A percentile compares a stretch with the other conserved stretches of the same genome.
Conservation (phyloP, 805 yeast genomes). For the Nakazawaea ambrosiae region DNA sequence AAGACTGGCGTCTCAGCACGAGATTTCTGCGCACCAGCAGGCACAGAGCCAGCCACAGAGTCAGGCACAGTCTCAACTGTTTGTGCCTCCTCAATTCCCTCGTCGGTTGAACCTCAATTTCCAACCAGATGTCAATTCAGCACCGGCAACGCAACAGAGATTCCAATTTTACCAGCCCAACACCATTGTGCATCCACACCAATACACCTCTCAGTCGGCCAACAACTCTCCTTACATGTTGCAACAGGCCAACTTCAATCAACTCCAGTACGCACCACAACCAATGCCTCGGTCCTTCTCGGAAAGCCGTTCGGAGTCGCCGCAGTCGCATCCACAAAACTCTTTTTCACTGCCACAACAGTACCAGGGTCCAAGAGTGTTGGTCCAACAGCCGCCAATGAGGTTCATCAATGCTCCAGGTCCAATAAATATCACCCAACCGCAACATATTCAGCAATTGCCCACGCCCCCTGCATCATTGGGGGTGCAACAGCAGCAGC, state of each 20-base stretch:
- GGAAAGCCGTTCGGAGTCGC: too few relatives aligned
- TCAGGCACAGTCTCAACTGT: neutral
- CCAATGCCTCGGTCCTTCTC: too few relatives aligned
- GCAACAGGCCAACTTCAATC: constrained; percentile 4
- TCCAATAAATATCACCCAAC: neutral
- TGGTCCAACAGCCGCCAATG: constrained; percentile 7
- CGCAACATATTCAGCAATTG: neutral
- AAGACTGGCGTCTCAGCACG: neutral
- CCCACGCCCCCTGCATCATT: neutral
- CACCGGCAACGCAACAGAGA: constrained; percentile 8
- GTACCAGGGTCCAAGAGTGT: neutral
- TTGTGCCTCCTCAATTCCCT: constrained; percentile 6
- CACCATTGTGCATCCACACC: neutral
- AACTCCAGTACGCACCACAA: constrained; percentile 3
- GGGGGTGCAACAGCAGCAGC: neutral
- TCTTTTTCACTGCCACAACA: neutral
- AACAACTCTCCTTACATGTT: constrained; percentile 4
- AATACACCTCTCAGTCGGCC: constrained; percentile 1
- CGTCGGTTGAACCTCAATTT: constrained; percentile 2
- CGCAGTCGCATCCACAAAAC: too few relatives aligned
- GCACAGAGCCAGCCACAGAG: constrained; percentile 5
- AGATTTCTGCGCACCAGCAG: neutral
- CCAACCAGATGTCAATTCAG: constrained; percentile 1
- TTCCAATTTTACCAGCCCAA: constrained; percentile 4
- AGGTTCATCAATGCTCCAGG: constrained; percentile 10